phyloP scores from a whole-genome alignment of 2,329 filamentous ascomycete species.

The Colletotrichum australisinense region DNA sequence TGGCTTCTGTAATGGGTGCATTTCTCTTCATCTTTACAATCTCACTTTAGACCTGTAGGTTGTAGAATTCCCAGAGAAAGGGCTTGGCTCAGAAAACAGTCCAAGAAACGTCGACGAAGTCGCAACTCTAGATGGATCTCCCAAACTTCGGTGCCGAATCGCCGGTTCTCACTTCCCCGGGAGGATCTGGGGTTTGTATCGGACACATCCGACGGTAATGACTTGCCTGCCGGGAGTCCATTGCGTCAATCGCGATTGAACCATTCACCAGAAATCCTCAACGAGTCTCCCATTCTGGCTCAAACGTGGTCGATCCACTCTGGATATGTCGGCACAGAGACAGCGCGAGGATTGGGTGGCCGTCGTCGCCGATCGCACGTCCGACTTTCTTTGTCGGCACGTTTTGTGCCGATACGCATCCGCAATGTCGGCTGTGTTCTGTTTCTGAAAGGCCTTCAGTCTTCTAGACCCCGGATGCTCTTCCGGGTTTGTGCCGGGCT shows the following conservation, averaged over 20 bases:
- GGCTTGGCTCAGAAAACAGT: neutral
- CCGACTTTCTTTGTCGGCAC: slow-evolving; percentile 30
- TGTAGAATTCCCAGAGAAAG: neutral
- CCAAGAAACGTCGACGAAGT: neutral
- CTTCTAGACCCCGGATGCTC: neutral
- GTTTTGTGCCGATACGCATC: slow-evolving; percentile 33
- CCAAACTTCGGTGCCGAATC: slow-evolving; percentile 22
- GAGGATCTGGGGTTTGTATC: neutral
- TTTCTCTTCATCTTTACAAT: slow-evolving; percentile 23
- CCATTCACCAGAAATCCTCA: neutral
- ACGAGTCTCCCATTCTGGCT: neutral
- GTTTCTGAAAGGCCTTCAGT: neutral
- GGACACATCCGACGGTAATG: neutral
- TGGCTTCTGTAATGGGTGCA: neutral
- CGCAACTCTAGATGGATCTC: neutral
- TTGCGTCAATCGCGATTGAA: slow-evolving; percentile 5
- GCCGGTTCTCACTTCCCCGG: slow-evolving; percentile 10
- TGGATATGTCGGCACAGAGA: slow-evolving; percentile 23
- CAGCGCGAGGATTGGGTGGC: slow-evolving; percentile 15
- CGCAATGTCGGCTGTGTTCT: neutral
- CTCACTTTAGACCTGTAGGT: neutral
- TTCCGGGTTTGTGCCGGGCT: neutral
- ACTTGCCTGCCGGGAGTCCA: slow-evolving; percentile 3
- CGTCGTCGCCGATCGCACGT: slow-evolving; percentile 14
- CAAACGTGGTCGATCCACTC: slow-evolving; percentile 10